Evolutionary conservation across 2,329 filamentous ascomycete genomes (phyloP).

Genomic region (Fusarium poae): DNA sequence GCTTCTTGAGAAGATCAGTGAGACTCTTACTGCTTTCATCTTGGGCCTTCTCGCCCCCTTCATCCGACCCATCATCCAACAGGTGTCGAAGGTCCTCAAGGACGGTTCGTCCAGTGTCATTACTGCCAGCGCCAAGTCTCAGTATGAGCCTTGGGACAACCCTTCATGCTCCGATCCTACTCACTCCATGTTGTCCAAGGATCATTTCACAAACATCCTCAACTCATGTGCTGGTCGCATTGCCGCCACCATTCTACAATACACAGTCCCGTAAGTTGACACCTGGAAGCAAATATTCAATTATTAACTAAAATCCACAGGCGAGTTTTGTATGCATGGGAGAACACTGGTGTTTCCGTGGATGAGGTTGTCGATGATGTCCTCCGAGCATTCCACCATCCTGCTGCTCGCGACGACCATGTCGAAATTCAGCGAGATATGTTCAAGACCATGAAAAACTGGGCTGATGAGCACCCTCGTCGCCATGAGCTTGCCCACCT

Average conservation of each 20-base stretch:
- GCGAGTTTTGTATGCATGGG: constrained; percentile 91
- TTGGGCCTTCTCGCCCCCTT: constrained; percentile 92
- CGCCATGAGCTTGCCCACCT: constrained; percentile 77
- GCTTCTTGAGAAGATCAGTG: constrained; percentile 92
- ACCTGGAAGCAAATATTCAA: not conserved
- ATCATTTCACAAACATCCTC: constrained; percentile 84
- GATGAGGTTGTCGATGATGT: constrained; percentile 88
- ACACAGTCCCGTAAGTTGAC: constrained; percentile 77
- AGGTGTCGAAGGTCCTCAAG: constrained; percentile 87
- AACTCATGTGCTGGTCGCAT: constrained; percentile 83
- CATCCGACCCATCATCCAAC: constrained; percentile 89
- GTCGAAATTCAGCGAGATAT: constrained; percentile 88
- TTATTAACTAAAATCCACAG: constrained; percentile 52
- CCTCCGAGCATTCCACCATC: constrained; percentile 89
- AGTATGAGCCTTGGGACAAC: constrained; percentile 85
- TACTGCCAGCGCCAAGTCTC: constrained; percentile 76
- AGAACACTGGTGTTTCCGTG: constrained; percentile 84
- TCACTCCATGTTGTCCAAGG: constrained; percentile 85
- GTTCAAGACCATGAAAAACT: constrained; percentile 86
- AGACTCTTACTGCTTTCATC: constrained; percentile 92
- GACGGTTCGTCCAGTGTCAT: constrained; percentile 82
- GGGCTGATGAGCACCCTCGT: constrained; percentile 78
- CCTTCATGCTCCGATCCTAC: constrained; percentile 81
- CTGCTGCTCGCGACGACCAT: constrained; percentile 79
- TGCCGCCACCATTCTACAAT: constrained; percentile 82